phyloP scores from a whole-genome alignment of 2,329 filamentous ascomycete genomes.

The Penicillium vulpinum region DNA sequence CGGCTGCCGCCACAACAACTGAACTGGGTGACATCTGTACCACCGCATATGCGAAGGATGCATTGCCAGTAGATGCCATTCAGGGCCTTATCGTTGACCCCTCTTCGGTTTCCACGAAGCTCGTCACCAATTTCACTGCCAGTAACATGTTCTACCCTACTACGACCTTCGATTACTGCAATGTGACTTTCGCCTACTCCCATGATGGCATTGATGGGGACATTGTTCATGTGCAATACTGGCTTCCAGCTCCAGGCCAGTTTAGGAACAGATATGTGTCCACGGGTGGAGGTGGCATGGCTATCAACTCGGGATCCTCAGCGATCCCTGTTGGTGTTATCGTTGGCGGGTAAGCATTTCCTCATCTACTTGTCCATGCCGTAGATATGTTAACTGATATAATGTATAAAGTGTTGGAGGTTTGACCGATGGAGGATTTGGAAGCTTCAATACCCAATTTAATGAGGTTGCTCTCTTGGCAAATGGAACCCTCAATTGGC shows the following conservation, averaged over 20 bases:
- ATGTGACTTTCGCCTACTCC: slow-evolving; percentile 50
- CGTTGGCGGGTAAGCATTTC: neutral
- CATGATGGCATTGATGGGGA: slow-evolving; percentile 43
- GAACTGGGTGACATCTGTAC: neutral
- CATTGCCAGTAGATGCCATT: neutral
- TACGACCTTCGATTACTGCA: slow-evolving; percentile 37
- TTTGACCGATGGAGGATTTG: slow-evolving; percentile 54
- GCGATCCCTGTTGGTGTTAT: slow-evolving; percentile 44
- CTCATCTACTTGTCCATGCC: neutral
- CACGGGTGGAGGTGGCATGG: slow-evolving; percentile 50
- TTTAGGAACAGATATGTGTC: slow-evolving; percentile 52
- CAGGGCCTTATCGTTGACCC: neutral
- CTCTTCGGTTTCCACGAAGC: neutral
- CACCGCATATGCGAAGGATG: neutral
- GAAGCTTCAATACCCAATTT: slow-evolving; percentile 45
- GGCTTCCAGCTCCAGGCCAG: slow-evolving; percentile 44
- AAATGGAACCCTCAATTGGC: slow-evolving; percentile 51
- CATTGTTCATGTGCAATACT: slow-evolving; percentile 42
- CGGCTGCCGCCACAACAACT: neutral
- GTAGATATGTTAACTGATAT: neutral
- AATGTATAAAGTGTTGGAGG: slow-evolving; percentile 43
- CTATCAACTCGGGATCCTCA: slow-evolving; percentile 40
- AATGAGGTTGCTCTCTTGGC: slow-evolving; percentile 41
- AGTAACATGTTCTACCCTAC: neutral
- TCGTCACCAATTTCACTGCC: neutral